Evolutionary conservation across 805 yeast genomes (phyloP).

Genomic region (Yarrowia phangngaensis): DNA sequence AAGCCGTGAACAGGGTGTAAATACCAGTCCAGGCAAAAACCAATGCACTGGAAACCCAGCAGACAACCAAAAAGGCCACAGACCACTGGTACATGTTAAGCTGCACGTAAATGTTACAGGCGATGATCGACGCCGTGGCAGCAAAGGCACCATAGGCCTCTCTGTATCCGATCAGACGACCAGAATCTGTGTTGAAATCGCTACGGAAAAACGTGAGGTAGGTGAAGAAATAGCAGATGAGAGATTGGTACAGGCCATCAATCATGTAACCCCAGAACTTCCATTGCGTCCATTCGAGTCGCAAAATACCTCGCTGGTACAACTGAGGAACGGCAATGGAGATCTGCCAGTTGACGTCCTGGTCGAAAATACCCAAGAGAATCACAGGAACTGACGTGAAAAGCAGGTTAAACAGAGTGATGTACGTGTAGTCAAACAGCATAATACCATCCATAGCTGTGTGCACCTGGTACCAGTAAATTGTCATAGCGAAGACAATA

Average conservation of each 20-base stretch:
- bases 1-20: constrained; percentile 54
- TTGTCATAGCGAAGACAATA: constrained; percentile 67
- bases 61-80: constrained; percentile 50
- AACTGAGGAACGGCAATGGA: constrained; percentile 68
- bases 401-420: constrained; percentile 77
- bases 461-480: constrained; percentile 75
- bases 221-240: constrained; percentile 64
- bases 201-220: constrained; percentile 54
- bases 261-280: constrained; percentile 63
- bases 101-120: constrained; percentile 65
- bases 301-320: constrained; percentile 62
- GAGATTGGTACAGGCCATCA: constrained; percentile 75
- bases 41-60: constrained; percentile 49
- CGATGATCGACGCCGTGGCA: constrained; percentile 56
- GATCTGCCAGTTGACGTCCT: constrained; percentile 66
- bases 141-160: constrained; percentile 67
- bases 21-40: constrained; percentile 77
- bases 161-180: constrained; percentile 58
- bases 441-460: constrained; percentile 71
- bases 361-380: constrained; percentile 68
- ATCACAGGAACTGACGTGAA: constrained; percentile 79
- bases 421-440: constrained; percentile 70
- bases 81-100: constrained; percentile 76
- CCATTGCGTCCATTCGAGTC: constrained; percentile 57
- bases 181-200: constrained; percentile 43